A percentile compares a stretch with the other conserved stretches of the same genome.
These are phyloP conservation scores for Suhomyces canberraensis DNA, from an alignment of 805 yeast genomes.

Conservation along the genomic window DNA sequence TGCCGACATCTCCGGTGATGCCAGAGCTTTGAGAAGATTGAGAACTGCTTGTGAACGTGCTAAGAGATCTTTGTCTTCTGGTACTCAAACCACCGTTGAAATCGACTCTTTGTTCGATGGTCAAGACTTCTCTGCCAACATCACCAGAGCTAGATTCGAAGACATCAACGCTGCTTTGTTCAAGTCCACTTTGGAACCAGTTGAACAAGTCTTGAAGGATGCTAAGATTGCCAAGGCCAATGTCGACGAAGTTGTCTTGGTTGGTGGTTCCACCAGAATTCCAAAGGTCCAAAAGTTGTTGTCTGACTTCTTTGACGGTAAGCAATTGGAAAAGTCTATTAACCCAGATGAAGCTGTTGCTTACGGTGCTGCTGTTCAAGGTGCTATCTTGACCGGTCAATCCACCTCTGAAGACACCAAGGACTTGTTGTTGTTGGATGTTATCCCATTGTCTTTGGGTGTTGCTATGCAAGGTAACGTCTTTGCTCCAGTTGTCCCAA, in stretches of 20 bases:
- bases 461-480: constrained; percentile 52
- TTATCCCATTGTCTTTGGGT: constrained; percentile 49
- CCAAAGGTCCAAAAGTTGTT: constrained; percentile 50
- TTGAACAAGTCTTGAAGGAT: constrained; percentile 48
- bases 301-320: constrained; percentile 50
- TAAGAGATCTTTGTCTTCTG: constrained; percentile 49
- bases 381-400: constrained; percentile 51
- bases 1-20: constrained; percentile 43
- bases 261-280: constrained; percentile 53
- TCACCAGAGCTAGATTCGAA: constrained; percentile 51
- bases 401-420: constrained; percentile 48
- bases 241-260: constrained; percentile 48
- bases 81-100: constrained; percentile 49
- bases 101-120: constrained; percentile 49
- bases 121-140: constrained; percentile 48
- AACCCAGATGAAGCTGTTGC: constrained; percentile 53
- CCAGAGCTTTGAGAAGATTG: constrained; percentile 50
- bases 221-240: constrained; percentile 39
- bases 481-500: constrained; percentile 49
- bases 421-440: constrained; percentile 50
- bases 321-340: constrained; percentile 47
- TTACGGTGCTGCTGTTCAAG: constrained; percentile 51
- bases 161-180: constrained; percentile 48
- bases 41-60: constrained; percentile 54
- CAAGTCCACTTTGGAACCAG: constrained; percentile 50